Evolutionary conservation across 2,329 filamentous ascomycete species (phyloP).

Genomic region (Graphilbum fragrans): DNA sequence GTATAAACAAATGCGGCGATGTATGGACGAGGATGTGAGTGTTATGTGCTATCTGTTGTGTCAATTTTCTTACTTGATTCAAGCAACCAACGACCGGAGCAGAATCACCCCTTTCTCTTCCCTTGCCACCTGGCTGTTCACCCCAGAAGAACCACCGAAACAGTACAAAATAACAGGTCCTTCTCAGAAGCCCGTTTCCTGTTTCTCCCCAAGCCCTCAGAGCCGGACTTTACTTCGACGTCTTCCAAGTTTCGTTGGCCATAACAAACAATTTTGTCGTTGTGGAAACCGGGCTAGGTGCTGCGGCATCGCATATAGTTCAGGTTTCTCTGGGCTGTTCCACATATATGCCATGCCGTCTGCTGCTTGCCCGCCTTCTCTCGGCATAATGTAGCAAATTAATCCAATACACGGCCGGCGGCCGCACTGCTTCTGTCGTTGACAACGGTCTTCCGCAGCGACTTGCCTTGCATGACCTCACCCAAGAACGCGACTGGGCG

Average conservation of each 20-base stretch:
- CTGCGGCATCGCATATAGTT: too few relatives aligned
- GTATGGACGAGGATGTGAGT: not conserved
- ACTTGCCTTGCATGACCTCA: conserved; percentile 70
- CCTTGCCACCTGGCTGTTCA: not conserved
- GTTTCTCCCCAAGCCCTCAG: too few relatives aligned
- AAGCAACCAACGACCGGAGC: too few relatives aligned
- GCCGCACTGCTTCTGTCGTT: conserved; percentile 68
- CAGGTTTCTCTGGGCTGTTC: too few relatives aligned
- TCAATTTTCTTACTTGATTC: not conserved
- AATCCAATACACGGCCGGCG: conserved; percentile 63
- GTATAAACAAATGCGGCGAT: not conserved
- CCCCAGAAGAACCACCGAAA: too few relatives aligned
- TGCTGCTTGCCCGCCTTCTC: not conserved
- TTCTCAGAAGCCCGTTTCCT: not conserved
- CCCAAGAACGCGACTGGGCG: conserved; percentile 57
- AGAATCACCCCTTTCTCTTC: not conserved
- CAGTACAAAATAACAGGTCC: too few relatives aligned
- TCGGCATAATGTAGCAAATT: conserved; percentile 10
- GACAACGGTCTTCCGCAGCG: conserved; percentile 77
- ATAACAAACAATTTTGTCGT: too few relatives aligned
- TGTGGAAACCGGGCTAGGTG: too few relatives aligned
- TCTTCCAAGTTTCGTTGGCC: too few relatives aligned
- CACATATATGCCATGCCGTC: not conserved
- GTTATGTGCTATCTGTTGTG: not conserved
- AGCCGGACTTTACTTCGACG: too few relatives aligned